These are phyloP conservation scores for Ophiosphaerella korrae DNA, from an alignment of 2,329 filamentous ascomycete genomes.

Conservation along the genomic window DNA sequence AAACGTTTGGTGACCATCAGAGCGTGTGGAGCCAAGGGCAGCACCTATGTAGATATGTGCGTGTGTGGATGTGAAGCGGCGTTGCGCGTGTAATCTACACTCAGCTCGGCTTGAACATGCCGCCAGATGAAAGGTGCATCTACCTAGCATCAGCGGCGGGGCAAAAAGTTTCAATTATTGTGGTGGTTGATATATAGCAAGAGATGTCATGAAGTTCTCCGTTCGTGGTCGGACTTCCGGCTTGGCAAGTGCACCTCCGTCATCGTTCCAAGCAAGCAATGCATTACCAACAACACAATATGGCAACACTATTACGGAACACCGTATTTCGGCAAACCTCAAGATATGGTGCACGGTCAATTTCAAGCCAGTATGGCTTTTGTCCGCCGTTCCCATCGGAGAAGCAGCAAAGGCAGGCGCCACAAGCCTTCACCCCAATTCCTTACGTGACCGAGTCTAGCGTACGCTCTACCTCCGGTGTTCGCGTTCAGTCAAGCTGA, in stretches of 20 bases:
- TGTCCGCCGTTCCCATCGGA: slow-evolving; percentile 23
- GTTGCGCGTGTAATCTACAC: slow-evolving; percentile 6
- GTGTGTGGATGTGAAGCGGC: slow-evolving; percentile 18
- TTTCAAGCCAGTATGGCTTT: slow-evolving; percentile 34
- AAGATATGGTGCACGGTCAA: slow-evolving; percentile 25
- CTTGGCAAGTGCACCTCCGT: slow-evolving; percentile 12
- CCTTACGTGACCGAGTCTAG: slow-evolving; percentile 59
- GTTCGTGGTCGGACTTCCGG: slow-evolving; percentile 23
- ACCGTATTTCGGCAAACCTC: slow-evolving; percentile 13
- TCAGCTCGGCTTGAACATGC: slow-evolving; percentile 24
- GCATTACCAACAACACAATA: slow-evolving; percentile 21
- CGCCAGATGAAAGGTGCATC: slow-evolving; percentile 21
- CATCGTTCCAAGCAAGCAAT: no score
- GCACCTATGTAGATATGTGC: slow-evolving; percentile 19
- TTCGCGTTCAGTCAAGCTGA: slow-evolving; percentile 30
- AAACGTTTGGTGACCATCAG: slow-evolving; percentile 40
- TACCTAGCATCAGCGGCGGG: slow-evolving; percentile 34
- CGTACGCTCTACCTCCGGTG: slow-evolving; percentile 33
- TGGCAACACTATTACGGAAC: slow-evolving; percentile 40
- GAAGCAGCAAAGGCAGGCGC: slow-evolving; percentile 24
- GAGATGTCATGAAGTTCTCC: slow-evolving; percentile 3
- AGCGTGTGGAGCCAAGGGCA: slow-evolving; percentile 34
- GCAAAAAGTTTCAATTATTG: not conserved
- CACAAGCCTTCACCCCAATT: slow-evolving; percentile 50
- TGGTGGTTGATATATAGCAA: not conserved